Base-by-base conservation (phyloP, 768 basidiomycete species). In the Kwoniella pini region DNA sequence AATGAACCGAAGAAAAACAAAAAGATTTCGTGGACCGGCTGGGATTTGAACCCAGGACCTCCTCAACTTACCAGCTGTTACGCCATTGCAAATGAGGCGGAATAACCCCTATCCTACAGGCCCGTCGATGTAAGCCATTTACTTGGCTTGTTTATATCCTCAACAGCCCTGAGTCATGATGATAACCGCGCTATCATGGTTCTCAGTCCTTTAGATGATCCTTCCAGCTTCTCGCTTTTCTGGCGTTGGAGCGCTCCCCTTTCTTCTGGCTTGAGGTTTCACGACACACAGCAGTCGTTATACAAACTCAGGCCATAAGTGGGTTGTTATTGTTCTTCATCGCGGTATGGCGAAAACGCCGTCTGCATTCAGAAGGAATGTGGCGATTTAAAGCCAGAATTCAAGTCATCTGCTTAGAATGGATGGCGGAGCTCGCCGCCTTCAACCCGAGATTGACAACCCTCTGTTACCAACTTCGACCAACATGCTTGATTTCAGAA, bases 1-100 rank as follows among this genome's bases (percentile, higher is more conserved):
- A 15, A 36, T 9, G 24, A 21, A 13, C 24, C 5, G 24, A 48
- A 13, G 27, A 30, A 51, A 30, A n/a, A 4, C 26, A 15, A 51
- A 51, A 36, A 51, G 28, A 19, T 10, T 31, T 30, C 2, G 7
- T 54, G 57, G 57, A 59, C n/a, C 24, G 36, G 49, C 49, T 50
- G 57, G 50, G 57, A 40, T 51, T 59, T 48, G 57, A 59, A 59
- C 57, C 50, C 57, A 50, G 49, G 48, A 59, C 57, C 57, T 51
- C 48, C 15, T 51, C 48, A 52, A 59, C 12, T 22, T 27, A 24
- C 13, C 21, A 21, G 26, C 39, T 40, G 17, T n/a, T 17, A 24
- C 46, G 46, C 9, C 42, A 50, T 48, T 59, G 57, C 57, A 51
- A 59, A 59, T 49, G 45, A 49, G 33, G 44, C 48, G 39, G 13